phyloP scores from a whole-genome alignment of 2,329 filamentous ascomycete species.

The Talaromyces atroroseus region DNA sequence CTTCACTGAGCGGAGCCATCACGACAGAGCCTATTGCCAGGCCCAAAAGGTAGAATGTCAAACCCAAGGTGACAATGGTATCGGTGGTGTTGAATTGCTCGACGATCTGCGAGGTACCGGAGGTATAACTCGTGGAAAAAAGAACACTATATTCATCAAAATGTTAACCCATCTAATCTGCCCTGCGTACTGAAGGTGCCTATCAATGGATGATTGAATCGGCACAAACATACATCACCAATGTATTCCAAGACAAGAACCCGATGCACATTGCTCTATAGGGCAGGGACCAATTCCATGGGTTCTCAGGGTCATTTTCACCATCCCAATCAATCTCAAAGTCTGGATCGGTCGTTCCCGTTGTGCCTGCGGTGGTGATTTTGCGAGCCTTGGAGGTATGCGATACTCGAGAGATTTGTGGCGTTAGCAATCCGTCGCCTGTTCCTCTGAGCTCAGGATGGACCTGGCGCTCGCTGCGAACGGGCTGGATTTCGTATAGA shows the following conservation, averaged over 20 bases:
- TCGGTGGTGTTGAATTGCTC: conserved; percentile 50
- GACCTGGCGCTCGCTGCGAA: conserved; percentile 10
- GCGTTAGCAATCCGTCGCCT: conserved; percentile 20
- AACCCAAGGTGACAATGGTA: conserved; percentile 13
- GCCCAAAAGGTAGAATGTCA: conserved; percentile 14
- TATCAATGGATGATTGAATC: background rate
- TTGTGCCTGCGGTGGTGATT: conserved; percentile 41
- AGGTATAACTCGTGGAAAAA: conserved; percentile 75
- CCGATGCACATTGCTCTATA: conserved; percentile 53
- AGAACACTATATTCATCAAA: conserved; percentile 45
- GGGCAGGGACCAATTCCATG: conserved; percentile 57
- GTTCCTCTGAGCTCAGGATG: conserved; percentile 10
- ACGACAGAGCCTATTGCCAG: conserved; percentile 18
- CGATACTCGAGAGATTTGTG: conserved; percentile 26
- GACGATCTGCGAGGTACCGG: conserved; percentile 63
- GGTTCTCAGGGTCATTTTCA: conserved; percentile 42
- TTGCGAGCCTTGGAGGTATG: conserved; percentile 28
- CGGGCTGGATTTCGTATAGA: conserved; percentile 9
- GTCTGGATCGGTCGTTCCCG: conserved; percentile 48
- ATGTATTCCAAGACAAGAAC: conserved; percentile 54
- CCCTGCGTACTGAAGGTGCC: background rate
- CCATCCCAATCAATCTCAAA: conserved; percentile 71
- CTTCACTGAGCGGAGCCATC: conserved; percentile 23
- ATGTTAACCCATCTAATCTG: conserved; percentile 13
- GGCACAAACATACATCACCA: conserved; percentile 44